Evolutionary conservation across 2,329 filamentous ascomycete genomes (phyloP), one percentile per base, ranked within the genome.

Genomic region (Ciborinia camelliae): DNA sequence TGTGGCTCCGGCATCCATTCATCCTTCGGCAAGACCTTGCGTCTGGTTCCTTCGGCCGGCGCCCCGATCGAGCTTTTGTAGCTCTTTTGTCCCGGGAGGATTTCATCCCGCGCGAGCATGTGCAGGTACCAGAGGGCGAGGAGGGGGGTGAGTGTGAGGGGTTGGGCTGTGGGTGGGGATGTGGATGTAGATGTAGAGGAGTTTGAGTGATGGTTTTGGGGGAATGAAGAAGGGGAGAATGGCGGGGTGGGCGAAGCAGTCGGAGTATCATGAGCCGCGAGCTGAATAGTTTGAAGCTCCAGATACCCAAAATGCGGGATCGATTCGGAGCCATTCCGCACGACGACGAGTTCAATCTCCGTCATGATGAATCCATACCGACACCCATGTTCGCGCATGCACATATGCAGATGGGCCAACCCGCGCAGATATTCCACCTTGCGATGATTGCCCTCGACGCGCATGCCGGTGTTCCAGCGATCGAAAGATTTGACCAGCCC

Each of bases 331-430:
- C 93, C 92, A 70, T 90, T 91, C 72, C 93, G 91, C 0, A 97
- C 92, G 71, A 95, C 87, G 47, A 97, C 88, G 10, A 97, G 87
- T 79, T 98, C 94, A 72, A 97, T 97, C 79, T 97, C 94, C 1
- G 92, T 97, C 74, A 97, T 87, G 77, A 98, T 94, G 81, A 97
- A 98, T 63, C 94, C 94, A 77, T 97, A 98, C 66, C 94, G 88
- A 75, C 91, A 96, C 70, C 88, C 88, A 79, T 97, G 91, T 79
- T 96, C 92, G 76, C 94, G 92, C 92, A 97, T 97, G 74, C 89
- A 88, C 75, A 91, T 86, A 78, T 98, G 94, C 52, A 97, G 81
- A 72, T 96, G 91, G 0, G 92, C 84, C 6, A 98, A 86, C 1
- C 91, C 91, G 59, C 90, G 88, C 26, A 97, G 88, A 79, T 97